Percentiles rank a stretch among this genome's conserved stretches.
Conservation (phyloP, 2,329 filamentous ascomycete genomes). For the Cryphonectria parasitica region DNA sequence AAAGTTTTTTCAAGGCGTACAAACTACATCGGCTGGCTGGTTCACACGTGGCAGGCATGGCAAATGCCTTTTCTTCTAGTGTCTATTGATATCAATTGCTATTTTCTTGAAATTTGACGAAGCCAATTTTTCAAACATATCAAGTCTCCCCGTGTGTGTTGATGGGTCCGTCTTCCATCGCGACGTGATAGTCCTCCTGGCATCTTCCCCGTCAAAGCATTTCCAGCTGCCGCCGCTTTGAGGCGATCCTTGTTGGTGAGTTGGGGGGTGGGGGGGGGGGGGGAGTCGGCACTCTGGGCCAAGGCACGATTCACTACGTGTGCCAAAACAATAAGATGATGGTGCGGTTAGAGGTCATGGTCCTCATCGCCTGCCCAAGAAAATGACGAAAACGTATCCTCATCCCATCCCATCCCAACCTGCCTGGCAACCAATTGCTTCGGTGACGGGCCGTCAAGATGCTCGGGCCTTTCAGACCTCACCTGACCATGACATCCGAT, state of each 20-base stretch:
- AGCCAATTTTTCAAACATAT: background rate
- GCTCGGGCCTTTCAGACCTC: background rate
- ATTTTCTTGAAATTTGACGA: slow-evolving; percentile 1
- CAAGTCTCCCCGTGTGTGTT: background rate
- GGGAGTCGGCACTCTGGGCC: background rate
- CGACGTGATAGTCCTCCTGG: background rate
- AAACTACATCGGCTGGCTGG: slow-evolving; percentile 29
- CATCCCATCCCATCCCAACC: no score
- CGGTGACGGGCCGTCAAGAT: background rate
- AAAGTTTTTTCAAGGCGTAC: slow-evolving; percentile 28
- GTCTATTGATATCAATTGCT: slow-evolving; percentile 27
- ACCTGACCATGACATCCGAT: background rate
- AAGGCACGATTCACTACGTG: background rate
- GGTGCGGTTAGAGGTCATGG: background rate
- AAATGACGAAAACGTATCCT: no score
- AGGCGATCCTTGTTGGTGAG: background rate
- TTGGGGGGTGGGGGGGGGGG: no score
- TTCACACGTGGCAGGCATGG: slow-evolving; percentile 21
- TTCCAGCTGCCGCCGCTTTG: background rate
- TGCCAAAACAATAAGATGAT: background rate
- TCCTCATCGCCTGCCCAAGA: background rate
- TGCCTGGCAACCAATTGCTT: background rate
- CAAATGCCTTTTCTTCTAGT: slow-evolving; percentile 25
- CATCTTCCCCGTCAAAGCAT: background rate
- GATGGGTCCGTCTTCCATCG: background rate